These are phyloP conservation scores for Scutellaria minor DNA, from an alignment of 257 asterid species.

Conservation along the genomic window DNA sequence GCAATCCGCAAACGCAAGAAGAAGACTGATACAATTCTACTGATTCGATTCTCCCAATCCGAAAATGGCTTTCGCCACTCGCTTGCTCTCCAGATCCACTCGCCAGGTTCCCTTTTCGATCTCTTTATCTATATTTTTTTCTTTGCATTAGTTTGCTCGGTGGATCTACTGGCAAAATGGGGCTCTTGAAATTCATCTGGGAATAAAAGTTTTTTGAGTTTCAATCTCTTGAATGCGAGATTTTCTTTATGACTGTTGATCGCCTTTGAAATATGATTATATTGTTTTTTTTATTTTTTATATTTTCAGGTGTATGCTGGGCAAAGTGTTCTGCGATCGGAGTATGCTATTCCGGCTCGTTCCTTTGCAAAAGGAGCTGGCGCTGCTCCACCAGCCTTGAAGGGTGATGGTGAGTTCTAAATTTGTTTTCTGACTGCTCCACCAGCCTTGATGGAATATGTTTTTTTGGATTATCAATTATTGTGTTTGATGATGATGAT, in stretches of 20 bases:
- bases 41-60: constrained; percentile 35
- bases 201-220: neutral
- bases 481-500: constrained; percentile 27
- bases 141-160: constrained; percentile 14
- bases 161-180: constrained; percentile 36
- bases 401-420: constrained; percentile 87
- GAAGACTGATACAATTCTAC: constrained; percentile 23
- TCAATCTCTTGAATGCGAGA: neutral
- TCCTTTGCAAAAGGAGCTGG: constrained; percentile 79
- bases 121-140: neutral
- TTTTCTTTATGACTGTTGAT: neutral
- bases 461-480: neutral
- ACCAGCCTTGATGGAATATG: constrained; percentile 1
- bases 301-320: constrained; percentile 48
- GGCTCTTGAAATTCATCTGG: constrained; percentile 3
- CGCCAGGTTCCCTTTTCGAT: constrained; percentile 57
- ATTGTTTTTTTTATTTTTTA: neutral
- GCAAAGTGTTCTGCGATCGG: constrained; percentile 58
- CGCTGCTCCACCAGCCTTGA: constrained; percentile 55
- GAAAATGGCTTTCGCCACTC: constrained; percentile 71
- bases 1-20: constrained; percentile 14
- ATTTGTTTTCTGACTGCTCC: neutral
- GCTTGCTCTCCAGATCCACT: constrained; percentile 71
- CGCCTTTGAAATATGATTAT: neutral
- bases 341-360: constrained; percentile 62